Base-by-base conservation (phyloP, 116 monocot species). In the Phalaenopsis hybrid region DNA sequence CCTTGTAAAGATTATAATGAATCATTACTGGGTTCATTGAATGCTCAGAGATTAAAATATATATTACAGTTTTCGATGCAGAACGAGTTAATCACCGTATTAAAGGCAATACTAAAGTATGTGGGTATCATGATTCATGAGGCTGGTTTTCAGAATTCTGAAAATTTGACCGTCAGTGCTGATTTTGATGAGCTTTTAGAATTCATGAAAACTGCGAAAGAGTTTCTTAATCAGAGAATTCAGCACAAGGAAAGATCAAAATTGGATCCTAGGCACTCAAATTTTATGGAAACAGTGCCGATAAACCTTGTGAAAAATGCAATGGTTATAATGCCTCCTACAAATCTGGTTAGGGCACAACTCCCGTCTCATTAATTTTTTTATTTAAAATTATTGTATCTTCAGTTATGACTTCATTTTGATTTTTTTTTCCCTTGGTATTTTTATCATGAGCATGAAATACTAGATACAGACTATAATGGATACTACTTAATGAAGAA, bases 1-100 rank as follows among this genome's bases (percentile, higher is more conserved):
- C 87, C 88, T 76, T 55, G 69, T 3, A 15, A 51, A 65, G 87
- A 85, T 4, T 51, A 41, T 20, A 74, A 33, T 55, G 68, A 80
- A 79, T 59, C 78, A 21, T 15, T 82, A 44, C 84, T 89, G 23
- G 87, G 85, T 80, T 81, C 81, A 16, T 46, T 57, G 65, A 87
- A 92, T 86, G 67, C 88, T 81, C 87, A 88, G 76, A 94, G 97
- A 87, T 73, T 92, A 67, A 89, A 77, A 61, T 44, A 63, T 75
- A 83, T 97, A 41, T 57, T 92, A 45, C 82, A 75, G 6, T 88
- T 87, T 74, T 78, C 91, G 61, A 77, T 90, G 20, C 68, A 80
- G 81, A 90, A 85, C 31, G 75, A 86, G 21, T 88, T 86, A 75
- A 44, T 89, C 18, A 80, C 45, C 67, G 72, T 89, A 75, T 78